Evolutionary conservation across 306 rosid species (phyloP).

Genomic region (Canavalia ensiformis): DNA sequence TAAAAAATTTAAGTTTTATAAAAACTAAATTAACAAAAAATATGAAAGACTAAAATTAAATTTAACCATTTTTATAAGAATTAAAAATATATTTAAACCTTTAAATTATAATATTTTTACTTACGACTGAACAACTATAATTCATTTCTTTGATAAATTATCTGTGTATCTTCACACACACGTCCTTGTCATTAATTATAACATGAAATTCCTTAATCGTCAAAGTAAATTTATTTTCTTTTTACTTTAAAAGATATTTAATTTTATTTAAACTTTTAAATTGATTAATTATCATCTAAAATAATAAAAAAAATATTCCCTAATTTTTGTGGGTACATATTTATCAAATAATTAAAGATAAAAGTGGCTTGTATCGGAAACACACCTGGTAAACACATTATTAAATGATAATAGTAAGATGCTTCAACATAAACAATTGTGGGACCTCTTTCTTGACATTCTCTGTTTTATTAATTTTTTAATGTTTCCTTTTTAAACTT

Average conservation of each 20-base stretch:
- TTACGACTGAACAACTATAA: too few species aligned
- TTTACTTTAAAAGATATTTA: neutral
- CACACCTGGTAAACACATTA: neutral
- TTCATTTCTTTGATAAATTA: too few species aligned
- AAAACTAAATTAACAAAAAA: too few species aligned
- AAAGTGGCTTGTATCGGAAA: neutral
- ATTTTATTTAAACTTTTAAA: neutral
- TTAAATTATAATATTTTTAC: too few species aligned
- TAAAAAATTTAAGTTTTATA: too few species aligned
- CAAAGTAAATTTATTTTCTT: neutral
- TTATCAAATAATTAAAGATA: neutral
- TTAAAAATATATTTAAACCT: too few species aligned
- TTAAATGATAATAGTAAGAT: neutral
- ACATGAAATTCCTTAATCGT: neutral
- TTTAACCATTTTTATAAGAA: too few species aligned
- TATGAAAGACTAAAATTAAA: too few species aligned
- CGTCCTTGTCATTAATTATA: neutral
- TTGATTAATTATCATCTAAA: neutral
- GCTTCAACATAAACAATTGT: constrained; percentile 2
- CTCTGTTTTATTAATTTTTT: neutral
- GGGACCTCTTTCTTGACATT: constrained; percentile 33
- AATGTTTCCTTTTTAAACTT: neutral
- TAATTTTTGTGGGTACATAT: neutral
- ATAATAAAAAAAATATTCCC: neutral
- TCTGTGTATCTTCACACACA: too few species aligned